A percentile compares a stretch with the other conserved stretches of the same genome.
phyloP scores from a whole-genome alignment of 2,329 filamentous ascomycete genomes.

The Cryphonectria nitschkei region DNA sequence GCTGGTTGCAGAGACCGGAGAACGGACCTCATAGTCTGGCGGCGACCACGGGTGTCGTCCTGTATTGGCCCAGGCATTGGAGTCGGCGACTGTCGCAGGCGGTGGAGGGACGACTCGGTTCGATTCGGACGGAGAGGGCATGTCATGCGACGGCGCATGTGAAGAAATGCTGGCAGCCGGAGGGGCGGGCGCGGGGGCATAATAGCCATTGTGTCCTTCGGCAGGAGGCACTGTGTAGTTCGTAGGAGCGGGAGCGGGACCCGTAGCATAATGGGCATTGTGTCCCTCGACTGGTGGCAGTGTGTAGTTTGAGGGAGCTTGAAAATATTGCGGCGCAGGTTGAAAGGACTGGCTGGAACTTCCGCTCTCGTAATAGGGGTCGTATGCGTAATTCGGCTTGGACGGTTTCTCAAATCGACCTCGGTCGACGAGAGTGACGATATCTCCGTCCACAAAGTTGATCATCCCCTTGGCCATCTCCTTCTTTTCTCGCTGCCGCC shows the following conservation, averaged over 20 bases:
- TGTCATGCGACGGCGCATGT: not conserved
- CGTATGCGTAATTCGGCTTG: conserved; percentile 26
- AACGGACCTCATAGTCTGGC: conserved; percentile 26
- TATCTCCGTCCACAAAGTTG: conserved; percentile 28
- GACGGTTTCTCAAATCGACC: conserved; percentile 27
- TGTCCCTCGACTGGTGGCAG: conserved; percentile 13
- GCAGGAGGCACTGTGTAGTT: conserved; percentile 13
- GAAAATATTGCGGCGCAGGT: conserved; percentile 17
- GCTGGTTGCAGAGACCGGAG: conserved; percentile 23
- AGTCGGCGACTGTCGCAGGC: conserved; percentile 10
- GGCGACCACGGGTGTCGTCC: conserved; percentile 28
- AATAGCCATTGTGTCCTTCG: conserved; percentile 16
- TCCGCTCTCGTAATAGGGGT: conserved; percentile 24
- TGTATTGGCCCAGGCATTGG: conserved; percentile 19
- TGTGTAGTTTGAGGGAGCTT: conserved; percentile 16
- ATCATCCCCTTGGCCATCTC: conserved; percentile 28
- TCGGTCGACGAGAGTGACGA: conserved; percentile 26
- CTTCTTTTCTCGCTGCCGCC: conserved; percentile 25
- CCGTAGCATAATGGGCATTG: conserved; percentile 9
- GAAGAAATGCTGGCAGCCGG: not conserved
- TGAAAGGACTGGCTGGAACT: conserved; percentile 25
- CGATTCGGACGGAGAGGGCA: conserved; percentile 11
- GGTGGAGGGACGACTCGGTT: conserved; percentile 6
- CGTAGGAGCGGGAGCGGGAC: conserved; percentile 12
- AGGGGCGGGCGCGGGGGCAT: conserved; percentile 16